Percentiles rank a stretch among this genome's conserved stretches.
Conservation (phyloP, 108 stramenopile genomes). For the Schizochytrium sp. region DNA sequence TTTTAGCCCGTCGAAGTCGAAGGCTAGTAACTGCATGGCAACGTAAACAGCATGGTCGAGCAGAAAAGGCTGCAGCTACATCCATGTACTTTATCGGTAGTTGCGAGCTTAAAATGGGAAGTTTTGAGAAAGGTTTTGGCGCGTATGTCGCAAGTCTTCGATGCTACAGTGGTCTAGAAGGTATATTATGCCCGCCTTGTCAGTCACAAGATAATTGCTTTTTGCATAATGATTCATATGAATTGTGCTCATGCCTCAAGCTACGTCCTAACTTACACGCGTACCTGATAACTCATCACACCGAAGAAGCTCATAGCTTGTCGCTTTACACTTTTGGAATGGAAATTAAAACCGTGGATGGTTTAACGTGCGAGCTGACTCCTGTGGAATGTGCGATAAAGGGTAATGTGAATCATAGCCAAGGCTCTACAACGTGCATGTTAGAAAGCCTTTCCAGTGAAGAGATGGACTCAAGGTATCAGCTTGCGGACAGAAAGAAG, state of each 20-base stretch:
- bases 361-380: too few species aligned
- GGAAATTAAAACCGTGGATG: too few species aligned
- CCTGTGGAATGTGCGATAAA: too few species aligned
- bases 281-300: too few species aligned
- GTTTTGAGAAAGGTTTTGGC: conserved; percentile 4
- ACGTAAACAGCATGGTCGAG: conserved; percentile 13
- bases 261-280: too few species aligned
- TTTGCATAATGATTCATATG: not conserved
- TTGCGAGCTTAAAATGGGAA: conserved; percentile 5
- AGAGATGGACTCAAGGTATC: too few species aligned
- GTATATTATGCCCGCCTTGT: not conserved
- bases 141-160: not conserved
- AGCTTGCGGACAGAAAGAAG: too few species aligned
- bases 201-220: not conserved
- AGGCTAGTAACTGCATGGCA: conserved; percentile 24
- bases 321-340: too few species aligned
- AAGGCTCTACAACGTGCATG: too few species aligned
- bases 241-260: not conserved
- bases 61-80: conserved; percentile 3
- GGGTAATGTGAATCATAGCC: too few species aligned
- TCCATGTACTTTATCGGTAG: conserved; percentile 20
- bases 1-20: not conserved
- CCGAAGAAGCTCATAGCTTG: too few species aligned
- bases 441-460: too few species aligned
- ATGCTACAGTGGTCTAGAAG: not conserved